These are phyloP conservation scores for Colletotrichum spinosum DNA, from an alignment of 2,329 filamentous ascomycete genomes.

Conservation along the genomic window DNA sequence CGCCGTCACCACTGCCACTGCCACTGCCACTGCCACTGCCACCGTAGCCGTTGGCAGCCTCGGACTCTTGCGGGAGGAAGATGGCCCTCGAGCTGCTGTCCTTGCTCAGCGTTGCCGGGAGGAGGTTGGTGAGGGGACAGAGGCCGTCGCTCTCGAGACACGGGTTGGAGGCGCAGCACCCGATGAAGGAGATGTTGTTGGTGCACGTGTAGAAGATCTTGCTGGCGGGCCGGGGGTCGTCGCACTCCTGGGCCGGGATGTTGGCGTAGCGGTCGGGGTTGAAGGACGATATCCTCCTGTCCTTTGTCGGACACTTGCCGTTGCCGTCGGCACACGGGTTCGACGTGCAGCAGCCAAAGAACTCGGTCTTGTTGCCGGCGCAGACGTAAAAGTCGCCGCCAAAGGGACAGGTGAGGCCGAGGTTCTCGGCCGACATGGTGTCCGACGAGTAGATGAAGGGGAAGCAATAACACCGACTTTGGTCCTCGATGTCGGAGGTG, in stretches of 20 bases:
- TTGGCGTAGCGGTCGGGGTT: conserved; percentile 39
- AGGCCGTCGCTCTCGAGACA: conserved; percentile 41
- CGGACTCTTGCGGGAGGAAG: conserved; percentile 31
- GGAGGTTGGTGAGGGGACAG: conserved; percentile 42
- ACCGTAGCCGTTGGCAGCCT: conserved; percentile 4
- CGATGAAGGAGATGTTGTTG: conserved; percentile 49
- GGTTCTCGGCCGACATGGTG: conserved; percentile 1
- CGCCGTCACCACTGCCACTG: not conserved
- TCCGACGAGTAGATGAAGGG: not conserved
- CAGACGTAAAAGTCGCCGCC: conserved; percentile 53
- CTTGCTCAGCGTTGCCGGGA: conserved; percentile 43
- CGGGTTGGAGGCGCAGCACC: conserved; percentile 52
- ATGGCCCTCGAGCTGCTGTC: conserved; percentile 30
- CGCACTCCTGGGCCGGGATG: conserved; percentile 49
- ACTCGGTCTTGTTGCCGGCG: conserved; percentile 44
- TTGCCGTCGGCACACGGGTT: conserved; percentile 48
- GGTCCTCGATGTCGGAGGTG: no score
- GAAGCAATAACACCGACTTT: no score
- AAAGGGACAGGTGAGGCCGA: conserved; percentile 47
- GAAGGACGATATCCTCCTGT: conserved; percentile 46
- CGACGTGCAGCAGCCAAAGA: conserved; percentile 55
- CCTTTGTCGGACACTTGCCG: conserved; percentile 47
- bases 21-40: not conserved
- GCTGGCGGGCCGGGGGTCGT: conserved; percentile 34
- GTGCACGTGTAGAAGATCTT: conserved; percentile 50